These are phyloP conservation scores for Emergomyces pasteurianus DNA, from an alignment of 2,329 filamentous ascomycete genomes.

Conservation along the genomic window DNA sequence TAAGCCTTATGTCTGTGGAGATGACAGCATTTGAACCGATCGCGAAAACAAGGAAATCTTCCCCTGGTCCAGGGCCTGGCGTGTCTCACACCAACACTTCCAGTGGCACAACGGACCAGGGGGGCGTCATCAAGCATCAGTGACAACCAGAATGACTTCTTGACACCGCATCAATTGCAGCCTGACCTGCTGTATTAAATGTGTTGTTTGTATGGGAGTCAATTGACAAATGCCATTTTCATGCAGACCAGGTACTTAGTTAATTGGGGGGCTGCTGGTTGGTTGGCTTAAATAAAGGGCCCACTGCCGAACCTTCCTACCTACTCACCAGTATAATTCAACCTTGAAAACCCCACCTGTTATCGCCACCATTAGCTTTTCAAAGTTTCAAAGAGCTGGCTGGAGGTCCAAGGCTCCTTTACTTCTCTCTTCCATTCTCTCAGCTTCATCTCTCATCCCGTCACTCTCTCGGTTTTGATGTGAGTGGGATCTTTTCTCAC, in stretches of 20 bases:
- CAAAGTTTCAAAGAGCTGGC: not conserved
- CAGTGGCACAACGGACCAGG: not conserved
- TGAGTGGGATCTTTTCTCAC: not conserved
- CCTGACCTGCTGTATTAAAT: not conserved
- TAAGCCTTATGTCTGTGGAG: not conserved
- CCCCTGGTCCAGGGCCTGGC: not conserved
- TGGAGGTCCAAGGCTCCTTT: not conserved
- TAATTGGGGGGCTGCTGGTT: not conserved
- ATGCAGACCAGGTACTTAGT: too few species aligned
- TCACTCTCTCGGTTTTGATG: not conserved
- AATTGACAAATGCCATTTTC: not conserved
- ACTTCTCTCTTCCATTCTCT: not conserved
- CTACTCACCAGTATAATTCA: too few species aligned
- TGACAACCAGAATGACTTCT: not conserved
- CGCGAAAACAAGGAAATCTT: not conserved
- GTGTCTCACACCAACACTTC: not conserved
- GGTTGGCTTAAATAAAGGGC: too few species aligned
- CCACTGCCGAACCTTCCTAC: too few species aligned
- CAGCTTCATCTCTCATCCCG: not conserved
- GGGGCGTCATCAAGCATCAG: not conserved
- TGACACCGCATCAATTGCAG: not conserved
- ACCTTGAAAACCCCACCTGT: too few species aligned
- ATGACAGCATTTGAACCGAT: not conserved
- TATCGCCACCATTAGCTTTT: not conserved
- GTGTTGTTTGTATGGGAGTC: not conserved